Base-by-base conservation (phyloP, 78 protist species). In the Chrysochromulina tobinii region DNA sequence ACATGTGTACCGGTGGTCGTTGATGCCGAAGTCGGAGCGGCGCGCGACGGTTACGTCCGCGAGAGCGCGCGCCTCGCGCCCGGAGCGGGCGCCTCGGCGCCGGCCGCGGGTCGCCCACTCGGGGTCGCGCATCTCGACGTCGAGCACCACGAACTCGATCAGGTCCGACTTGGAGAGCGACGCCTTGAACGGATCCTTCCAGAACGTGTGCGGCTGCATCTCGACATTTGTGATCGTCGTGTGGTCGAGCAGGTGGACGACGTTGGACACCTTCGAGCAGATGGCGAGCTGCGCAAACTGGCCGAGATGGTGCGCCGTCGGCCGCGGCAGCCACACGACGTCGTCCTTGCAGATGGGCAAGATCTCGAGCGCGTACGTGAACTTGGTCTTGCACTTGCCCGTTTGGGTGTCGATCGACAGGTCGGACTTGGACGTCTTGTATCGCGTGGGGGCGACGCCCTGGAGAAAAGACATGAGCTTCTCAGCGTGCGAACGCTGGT, bases 271-370 rank as follows among this genome's bases (percentile, higher is more conserved):
- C 84, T 96, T 94, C 55, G 2, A 11, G 85, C 90, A 91, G n/a
- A 98, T 67, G 14, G 90, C 92, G 25, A 97, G 77, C 81, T 87
- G 98, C 5, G 64, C 27, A 21, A 79, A 8, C 27, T 59, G 21
- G 8, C 61, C 87, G 11, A 54, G n/a, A 12, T n/a, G 4, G 6
- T 1, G 21, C 50, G 59, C 18, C 66, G 85, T 85, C 57, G 86
- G 59, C n/a, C 61, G 92, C 23, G 99, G 99, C 20, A 99, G 86
- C 94, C 95, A 95, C 25, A 99, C 93, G 1, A 98, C 48, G 93
- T 99, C 99, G 73, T 98, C 98, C 66, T 68, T 91, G 94, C 99
- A 99, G 17, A 99, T 61, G 83, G 99, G 99, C n/a, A 96, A 95
- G 15, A 99, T 90, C 64, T 99, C 99, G 17, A 97, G 96, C 3